These are phyloP conservation scores for Mixia osmundae DNA, from an alignment of 1,284 basidiomycete species.

Conservation along the genomic window DNA sequence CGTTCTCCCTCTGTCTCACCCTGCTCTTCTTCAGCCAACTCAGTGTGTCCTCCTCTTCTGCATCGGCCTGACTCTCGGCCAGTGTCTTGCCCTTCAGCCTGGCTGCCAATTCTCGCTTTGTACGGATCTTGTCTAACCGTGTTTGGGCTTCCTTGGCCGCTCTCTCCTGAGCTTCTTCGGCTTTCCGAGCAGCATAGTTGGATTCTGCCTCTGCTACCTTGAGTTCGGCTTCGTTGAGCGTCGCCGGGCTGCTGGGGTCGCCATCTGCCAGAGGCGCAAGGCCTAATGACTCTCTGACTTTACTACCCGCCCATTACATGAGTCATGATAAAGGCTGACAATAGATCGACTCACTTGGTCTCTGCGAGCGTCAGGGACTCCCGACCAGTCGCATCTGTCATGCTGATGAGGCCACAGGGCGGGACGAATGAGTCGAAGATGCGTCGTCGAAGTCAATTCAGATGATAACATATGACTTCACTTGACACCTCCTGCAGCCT, in stretches of 20 bases:
- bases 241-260: conserved; percentile 2
- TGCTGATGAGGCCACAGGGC: too few species aligned
- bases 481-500: too few species aligned
- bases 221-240: conserved; percentile 17
- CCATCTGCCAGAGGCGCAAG: conserved; percentile 67
- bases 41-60: conserved; percentile 35
- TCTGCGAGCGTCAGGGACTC: conserved; percentile 85
- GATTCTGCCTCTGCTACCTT: conserved; percentile 44
- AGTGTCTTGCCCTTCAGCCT: conserved; percentile 75
- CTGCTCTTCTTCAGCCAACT: conserved; percentile 66
- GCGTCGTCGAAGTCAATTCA: too few species aligned
- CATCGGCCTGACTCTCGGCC: conserved; percentile 56
- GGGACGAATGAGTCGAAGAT: too few species aligned
- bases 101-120: conserved; percentile 67
- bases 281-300: conserved; percentile 79
- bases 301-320: conserved; percentile 22
- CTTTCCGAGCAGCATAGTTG: conserved; percentile 51
- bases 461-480: too few species aligned
- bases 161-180: conserved; percentile 42
- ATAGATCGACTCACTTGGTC: conserved; percentile 35
- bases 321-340: background rate
- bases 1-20: conserved; percentile 63
- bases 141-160: conserved; percentile 35
- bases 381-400: too few species aligned
- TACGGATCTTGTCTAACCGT: conserved; percentile 43